Base-by-base conservation (phyloP, 352 stramenopile genomes). In the Phytophthora idaei region DNA sequence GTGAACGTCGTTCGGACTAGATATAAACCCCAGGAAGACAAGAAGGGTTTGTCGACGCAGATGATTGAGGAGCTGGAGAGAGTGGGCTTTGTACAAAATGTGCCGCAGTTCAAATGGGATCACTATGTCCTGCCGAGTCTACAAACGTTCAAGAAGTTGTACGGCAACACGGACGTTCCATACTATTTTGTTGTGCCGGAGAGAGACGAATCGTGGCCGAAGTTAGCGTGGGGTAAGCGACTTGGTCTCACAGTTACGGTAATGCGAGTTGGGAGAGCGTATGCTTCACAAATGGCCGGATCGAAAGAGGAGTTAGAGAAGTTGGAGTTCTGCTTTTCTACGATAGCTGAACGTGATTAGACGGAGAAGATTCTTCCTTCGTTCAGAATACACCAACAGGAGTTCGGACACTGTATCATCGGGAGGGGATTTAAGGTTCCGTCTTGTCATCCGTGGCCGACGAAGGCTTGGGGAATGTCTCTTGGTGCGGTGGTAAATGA, bases 311-410 rank as follows among this genome's bases (percentile, higher is more conserved):
- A 54, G 14, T 28, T 54, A 7, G 48, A 29, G 21, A 42, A 54
- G 28, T 5, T 54, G 17, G 17, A 11, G 12, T 54, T 54, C 15
- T 54, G 48, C 17, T 54, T 39, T 15, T 28, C 14, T 9, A 8
- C 48, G 5, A 41, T 42, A 28, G 4, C 14, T 2, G 48, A 54
- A 15, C 48, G 48, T 15, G 48, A 54, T 28, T 54, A 29, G 48
- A 41, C 28, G 48, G 48, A 54, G 10, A 54, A 54, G 15, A 54
- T 54, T 4, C 27, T 54, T 39, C 48, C 48, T 54, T 29, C 48
- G 14, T 17, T 54, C 8, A 39, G 42, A 29, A 32, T 42, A 29
- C 28, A 54, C 42, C 29, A 7, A 37, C 27, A 29, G 3, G 29
- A 54, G 12, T 54, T 54, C 36, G 48, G 28, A n/a, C 47, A 53